Percentiles rank a stretch among this genome's conserved stretches.
Conservation (phyloP, 345 rosid genomes). For the Pugionium cornutum region DNA sequence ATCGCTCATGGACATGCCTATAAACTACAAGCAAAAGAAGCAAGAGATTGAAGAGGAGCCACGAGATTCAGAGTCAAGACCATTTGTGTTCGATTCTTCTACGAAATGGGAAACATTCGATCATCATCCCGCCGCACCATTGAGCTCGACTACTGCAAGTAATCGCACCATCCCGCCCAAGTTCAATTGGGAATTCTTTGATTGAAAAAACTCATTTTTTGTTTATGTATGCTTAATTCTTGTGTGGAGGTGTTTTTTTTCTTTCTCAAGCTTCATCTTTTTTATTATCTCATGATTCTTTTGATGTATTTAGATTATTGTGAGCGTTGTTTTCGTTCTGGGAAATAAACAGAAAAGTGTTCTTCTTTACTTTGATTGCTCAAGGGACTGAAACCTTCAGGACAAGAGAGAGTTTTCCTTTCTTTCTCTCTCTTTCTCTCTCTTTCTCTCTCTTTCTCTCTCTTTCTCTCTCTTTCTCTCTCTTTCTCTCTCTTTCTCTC, state of each 20-base stretch:
- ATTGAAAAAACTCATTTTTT: conserved; percentile 38
- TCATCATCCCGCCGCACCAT: conserved; percentile 46
- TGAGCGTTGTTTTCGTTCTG: conserved; percentile 42
- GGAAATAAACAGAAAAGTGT: conserved; percentile 44
- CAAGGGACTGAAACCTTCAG: too few relatives aligned
- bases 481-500: too few relatives aligned
- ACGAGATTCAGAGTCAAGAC: conserved; percentile 50
- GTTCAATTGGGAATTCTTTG: conserved; percentile 94
- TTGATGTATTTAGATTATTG: conserved; percentile 73
- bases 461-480: too few relatives aligned
- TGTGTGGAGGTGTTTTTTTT: conserved; percentile 63
- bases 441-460: too few relatives aligned
- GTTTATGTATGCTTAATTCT: conserved; percentile 35
- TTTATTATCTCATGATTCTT: conserved; percentile 61
- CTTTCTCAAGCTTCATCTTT: conserved; percentile 38
- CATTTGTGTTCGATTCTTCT: conserved; percentile 48
- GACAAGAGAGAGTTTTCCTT: too few relatives aligned
- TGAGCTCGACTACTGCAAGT: conserved; percentile 43
- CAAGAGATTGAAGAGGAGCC: conserved; percentile 47
- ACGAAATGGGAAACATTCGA: conserved; percentile 96
- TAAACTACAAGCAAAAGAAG: conserved; percentile 42
- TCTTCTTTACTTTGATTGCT: too few relatives aligned
- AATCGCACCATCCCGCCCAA: conserved; percentile 53
- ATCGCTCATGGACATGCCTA: conserved; percentile 50
- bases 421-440: too few relatives aligned